phyloP scores from a whole-genome alignment of 2,329 filamentous ascomycete species.

The Graphium sp. region DNA sequence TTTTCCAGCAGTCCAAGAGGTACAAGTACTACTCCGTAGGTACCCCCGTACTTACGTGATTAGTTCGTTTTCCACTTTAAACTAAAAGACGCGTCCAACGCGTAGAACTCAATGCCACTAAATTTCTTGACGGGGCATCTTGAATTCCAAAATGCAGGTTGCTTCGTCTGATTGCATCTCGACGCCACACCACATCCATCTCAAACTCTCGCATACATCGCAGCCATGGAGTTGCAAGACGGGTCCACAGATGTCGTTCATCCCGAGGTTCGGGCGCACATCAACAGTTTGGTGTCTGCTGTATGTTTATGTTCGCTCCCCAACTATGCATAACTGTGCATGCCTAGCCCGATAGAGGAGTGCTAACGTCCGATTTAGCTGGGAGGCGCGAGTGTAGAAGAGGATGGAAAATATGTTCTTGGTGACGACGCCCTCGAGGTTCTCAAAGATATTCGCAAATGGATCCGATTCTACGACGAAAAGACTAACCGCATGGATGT shows the following conservation, averaged over 20 bases:
- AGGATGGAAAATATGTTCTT: conserved; percentile 70
- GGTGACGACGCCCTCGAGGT: conserved; percentile 89
- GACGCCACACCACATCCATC: too few species aligned
- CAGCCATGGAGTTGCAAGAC: conserved; percentile 36
- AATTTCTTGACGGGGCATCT: too few species aligned
- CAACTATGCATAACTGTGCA: conserved; percentile 6
- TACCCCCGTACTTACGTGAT: too few species aligned
- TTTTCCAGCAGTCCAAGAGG: too few species aligned
- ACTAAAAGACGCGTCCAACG: too few species aligned
- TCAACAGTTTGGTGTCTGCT: conserved; percentile 85
- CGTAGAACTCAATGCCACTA: too few species aligned
- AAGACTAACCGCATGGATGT: conserved; percentile 91
- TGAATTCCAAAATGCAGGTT: too few species aligned
- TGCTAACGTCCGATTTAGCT: conserved; percentile 38
- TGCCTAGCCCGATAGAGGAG: not conserved
- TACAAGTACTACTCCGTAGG: too few species aligned
- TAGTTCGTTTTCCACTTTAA: too few species aligned
- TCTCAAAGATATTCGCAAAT: conserved; percentile 83
- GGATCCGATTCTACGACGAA: conserved; percentile 88
- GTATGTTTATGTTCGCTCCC: conserved; percentile 32
- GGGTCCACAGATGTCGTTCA: conserved; percentile 51
- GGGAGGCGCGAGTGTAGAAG: conserved; percentile 64
- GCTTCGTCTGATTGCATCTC: too few species aligned
- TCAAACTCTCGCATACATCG: too few species aligned
- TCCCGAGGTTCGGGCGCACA: conserved; percentile 80